A percentile compares a stretch with the other conserved stretches of the same genome.
Conservation (phyloP, 2,329 filamentous ascomycete species). For the Xylaria digitata region DNA sequence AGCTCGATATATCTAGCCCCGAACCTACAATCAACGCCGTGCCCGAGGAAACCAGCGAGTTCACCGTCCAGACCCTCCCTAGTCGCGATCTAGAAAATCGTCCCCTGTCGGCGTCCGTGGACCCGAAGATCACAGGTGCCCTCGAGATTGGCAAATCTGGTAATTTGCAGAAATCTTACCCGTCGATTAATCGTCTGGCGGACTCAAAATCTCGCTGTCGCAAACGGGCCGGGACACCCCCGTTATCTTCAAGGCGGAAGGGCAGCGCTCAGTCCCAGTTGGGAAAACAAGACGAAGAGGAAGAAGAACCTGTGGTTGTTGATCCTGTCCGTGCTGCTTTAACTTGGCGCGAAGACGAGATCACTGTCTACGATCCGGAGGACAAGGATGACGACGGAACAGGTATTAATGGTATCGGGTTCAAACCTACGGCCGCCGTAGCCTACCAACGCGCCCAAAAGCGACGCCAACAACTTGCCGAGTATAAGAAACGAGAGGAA, state of each 20-base stretch:
- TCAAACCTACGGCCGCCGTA: conserved; percentile 71
- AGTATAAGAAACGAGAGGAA: conserved; percentile 71
- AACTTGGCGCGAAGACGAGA: conserved; percentile 76
- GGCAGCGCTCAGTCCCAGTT: conserved; percentile 37
- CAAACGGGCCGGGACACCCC: conserved; percentile 47
- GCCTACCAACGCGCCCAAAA: conserved; percentile 68
- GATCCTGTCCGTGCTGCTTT: conserved; percentile 69
- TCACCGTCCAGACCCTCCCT: conserved; percentile 29
- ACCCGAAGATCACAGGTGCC: conserved; percentile 40
- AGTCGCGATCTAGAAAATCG: conserved; percentile 37
- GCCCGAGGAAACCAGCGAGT: conserved; percentile 33
- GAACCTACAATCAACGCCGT: conserved; percentile 9
- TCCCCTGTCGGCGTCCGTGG: conserved; percentile 41
- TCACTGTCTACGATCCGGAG: conserved; percentile 72
- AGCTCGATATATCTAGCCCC: conserved; percentile 41
- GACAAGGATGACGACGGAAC: conserved; percentile 75
- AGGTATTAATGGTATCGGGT: conserved; percentile 75
- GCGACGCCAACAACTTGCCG: conserved; percentile 69
- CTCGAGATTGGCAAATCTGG: conserved; percentile 36
- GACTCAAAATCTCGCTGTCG: conserved; percentile 54
- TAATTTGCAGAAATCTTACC: conserved; percentile 51
- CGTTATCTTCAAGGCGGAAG: conserved; percentile 43
- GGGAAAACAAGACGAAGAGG: conserved; percentile 51
- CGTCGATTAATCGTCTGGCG: conserved; percentile 54
- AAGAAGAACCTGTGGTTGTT: conserved; percentile 51